phyloP scores from a whole-genome alignment of 495 filamentous ascomycete genomes.

The Venustampulla echinocandica region DNA sequence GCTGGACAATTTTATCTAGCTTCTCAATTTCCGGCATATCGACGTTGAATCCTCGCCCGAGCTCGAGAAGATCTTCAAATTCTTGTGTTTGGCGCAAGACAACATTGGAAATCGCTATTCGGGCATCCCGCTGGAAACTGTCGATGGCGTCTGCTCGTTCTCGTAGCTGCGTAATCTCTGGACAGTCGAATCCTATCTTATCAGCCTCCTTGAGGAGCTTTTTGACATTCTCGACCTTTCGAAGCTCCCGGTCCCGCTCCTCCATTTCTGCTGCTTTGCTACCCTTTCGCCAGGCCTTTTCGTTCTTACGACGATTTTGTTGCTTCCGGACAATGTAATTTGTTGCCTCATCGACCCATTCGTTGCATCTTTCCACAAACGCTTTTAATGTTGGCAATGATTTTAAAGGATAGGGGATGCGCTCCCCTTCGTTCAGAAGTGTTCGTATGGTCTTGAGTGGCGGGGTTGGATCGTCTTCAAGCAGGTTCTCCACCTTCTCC shows the following conservation, averaged over 20 bases:
- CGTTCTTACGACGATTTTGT: constrained; percentile 95
- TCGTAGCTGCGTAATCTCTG: constrained; percentile 78
- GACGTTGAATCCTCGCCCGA: constrained; percentile 82
- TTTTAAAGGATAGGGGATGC: constrained; percentile 87
- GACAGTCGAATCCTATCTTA: constrained; percentile 86
- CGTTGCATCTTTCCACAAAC: constrained; percentile 92
- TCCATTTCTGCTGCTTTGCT: constrained; percentile 71
- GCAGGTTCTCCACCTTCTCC: constrained; percentile 75
- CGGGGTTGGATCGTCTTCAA: constrained; percentile 75
- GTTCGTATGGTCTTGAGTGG: constrained; percentile 77
- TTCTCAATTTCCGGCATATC: constrained; percentile 89
- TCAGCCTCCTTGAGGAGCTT: constrained; percentile 78
- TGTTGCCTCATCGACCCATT: constrained; percentile 95
- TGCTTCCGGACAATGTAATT: constrained; percentile 98
- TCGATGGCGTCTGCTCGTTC: constrained; percentile 84
- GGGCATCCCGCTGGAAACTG: constrained; percentile 74
- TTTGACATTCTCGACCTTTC: constrained; percentile 83
- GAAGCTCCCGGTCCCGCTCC: constrained; percentile 79
- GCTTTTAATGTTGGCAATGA: constrained; percentile 72
- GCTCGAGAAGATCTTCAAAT: constrained; percentile 84
- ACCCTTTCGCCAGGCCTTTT: constrained; percentile 77
- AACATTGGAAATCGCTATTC: constrained; percentile 53
- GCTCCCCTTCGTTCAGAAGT: constrained; percentile 88
- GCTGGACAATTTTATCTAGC: constrained; percentile 69
- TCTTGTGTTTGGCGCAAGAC: constrained; percentile 53